Percentiles rank a stretch among this genome's conserved stretches.
phyloP scores from a whole-genome alignment of 2,329 filamentous ascomycete genomes.

The Epichloe brachyelytri region DNA sequence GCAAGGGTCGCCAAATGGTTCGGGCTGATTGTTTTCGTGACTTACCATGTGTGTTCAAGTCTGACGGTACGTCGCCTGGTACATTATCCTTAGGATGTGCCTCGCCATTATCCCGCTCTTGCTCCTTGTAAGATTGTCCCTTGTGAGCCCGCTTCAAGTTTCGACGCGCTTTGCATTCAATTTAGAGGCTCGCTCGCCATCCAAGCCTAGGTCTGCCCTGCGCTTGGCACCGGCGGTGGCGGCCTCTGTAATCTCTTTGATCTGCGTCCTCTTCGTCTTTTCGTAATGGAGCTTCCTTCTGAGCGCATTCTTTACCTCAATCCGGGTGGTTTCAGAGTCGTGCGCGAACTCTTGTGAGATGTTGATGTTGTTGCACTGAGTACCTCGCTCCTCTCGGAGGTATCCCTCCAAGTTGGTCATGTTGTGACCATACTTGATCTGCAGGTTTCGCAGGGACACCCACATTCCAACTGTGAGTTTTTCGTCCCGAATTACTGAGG shows the following conservation, averaged over 20 bases:
- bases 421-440: constrained; percentile 45
- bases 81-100: constrained; percentile 14
- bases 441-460: constrained; percentile 59
- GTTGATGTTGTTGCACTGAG: constrained; percentile 35
- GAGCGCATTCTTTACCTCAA: constrained; percentile 43
- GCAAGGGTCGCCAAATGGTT: not conserved
- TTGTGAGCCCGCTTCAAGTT: constrained; percentile 5
- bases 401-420: constrained; percentile 54
- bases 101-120: constrained; percentile 7
- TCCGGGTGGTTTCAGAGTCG: constrained; percentile 30
- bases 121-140: constrained; percentile 1
- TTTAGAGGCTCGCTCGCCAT: constrained; percentile 14
- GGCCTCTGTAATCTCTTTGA: constrained; percentile 25
- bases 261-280: constrained; percentile 28
- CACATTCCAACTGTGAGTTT: constrained; percentile 46
- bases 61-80: constrained; percentile 10
- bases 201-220: constrained; percentile 15
- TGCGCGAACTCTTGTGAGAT: constrained; percentile 36
- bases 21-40: not conserved
- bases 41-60: constrained; percentile 20
- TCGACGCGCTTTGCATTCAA: constrained; percentile 15
- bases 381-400: constrained; percentile 46
- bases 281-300: constrained; percentile 54
- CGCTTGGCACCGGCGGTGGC: constrained; percentile 26
- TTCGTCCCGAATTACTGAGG: constrained; percentile 36